Percentiles rank a stretch among this genome's conserved stretches.
Evolutionary conservation across 2,329 filamentous ascomycete species (phyloP).

Genomic region (Elsinoe perseae): DNA sequence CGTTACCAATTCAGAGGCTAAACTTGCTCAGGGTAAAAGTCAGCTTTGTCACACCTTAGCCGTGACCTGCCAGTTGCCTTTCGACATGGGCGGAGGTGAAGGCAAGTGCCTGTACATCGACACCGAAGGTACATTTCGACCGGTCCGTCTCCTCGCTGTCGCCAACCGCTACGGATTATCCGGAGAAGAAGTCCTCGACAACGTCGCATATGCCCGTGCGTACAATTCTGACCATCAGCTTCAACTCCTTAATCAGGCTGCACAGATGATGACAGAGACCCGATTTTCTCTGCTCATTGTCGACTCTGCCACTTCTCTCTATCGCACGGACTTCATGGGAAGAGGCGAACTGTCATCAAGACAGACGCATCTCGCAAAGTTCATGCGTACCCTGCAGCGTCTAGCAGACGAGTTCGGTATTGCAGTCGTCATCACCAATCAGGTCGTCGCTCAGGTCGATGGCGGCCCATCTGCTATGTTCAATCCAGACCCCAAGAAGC

Average conservation of each 20-base stretch:
- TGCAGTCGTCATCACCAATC: constrained; percentile 96
- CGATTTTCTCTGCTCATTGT: constrained; percentile 93
- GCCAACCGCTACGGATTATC: constrained; percentile 91
- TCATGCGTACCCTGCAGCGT: constrained; percentile 75
- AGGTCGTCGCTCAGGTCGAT: constrained; percentile 96
- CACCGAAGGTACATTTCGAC: constrained; percentile 91
- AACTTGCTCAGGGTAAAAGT: constrained; percentile 61
- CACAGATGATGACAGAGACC: constrained; percentile 99
- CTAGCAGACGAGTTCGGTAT: constrained; percentile 81
- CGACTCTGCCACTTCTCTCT: constrained; percentile 90
- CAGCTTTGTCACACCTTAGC: constrained; percentile 98
- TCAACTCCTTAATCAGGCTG: constrained; percentile 86
- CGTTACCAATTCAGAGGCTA: not conserved
- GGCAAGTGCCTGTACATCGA: constrained; percentile 98
- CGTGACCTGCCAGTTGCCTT: constrained; percentile 93
- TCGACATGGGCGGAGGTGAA: constrained; percentile 98
- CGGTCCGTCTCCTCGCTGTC: constrained; percentile 81
- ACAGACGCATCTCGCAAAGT: constrained; percentile 81
- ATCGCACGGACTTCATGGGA: constrained; percentile 94
- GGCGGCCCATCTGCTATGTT: constrained; percentile 96
- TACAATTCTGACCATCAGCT: constrained; percentile 99
- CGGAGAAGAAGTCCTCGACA: constrained; percentile 95
- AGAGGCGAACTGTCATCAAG: constrained; percentile 91
- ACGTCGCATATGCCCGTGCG: constrained; percentile 93
- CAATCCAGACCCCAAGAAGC: constrained; percentile 98